Conservation (phyloP, 2,329 filamentous ascomycete genomes). For the Fusarium pseudonygamai region DNA sequence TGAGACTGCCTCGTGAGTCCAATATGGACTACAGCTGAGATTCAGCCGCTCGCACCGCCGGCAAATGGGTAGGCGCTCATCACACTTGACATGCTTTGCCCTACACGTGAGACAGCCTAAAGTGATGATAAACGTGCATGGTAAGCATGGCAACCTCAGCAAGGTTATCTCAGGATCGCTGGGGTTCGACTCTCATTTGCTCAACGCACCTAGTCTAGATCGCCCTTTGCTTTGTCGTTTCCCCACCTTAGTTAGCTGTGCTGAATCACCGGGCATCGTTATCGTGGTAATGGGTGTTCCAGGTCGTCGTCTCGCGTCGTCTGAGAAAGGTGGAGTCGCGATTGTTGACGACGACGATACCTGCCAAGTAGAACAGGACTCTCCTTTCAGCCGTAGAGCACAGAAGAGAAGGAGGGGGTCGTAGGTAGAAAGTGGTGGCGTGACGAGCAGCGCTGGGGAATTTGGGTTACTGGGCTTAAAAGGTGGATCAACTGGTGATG, state of each 20-base stretch:
- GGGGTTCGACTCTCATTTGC: not conserved
- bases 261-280: not conserved
- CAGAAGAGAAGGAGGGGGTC: not conserved
- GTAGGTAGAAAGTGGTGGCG: not conserved
- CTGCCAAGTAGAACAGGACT: not conserved
- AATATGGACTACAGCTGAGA: not conserved
- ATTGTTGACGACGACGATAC: not conserved
- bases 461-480: not conserved
- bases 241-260: not conserved
- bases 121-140: fast-evolving
- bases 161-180: not conserved
- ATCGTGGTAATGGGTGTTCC: too few species aligned
- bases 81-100: not conserved
- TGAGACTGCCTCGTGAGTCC: not conserved
- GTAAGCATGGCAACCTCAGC: not conserved
- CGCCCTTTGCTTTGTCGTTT: not conserved
- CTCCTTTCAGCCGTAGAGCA: not conserved
- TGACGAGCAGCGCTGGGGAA: not conserved
- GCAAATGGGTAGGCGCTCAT: not conserved
- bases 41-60: not conserved
- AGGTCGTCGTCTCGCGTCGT: not conserved
- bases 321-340: not conserved
- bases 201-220: not conserved
- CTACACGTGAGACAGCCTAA: not conserved
- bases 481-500: not conserved